Conservation (phyloP, 176 grass and related monocot species). For the Lolium perenne region DNA sequence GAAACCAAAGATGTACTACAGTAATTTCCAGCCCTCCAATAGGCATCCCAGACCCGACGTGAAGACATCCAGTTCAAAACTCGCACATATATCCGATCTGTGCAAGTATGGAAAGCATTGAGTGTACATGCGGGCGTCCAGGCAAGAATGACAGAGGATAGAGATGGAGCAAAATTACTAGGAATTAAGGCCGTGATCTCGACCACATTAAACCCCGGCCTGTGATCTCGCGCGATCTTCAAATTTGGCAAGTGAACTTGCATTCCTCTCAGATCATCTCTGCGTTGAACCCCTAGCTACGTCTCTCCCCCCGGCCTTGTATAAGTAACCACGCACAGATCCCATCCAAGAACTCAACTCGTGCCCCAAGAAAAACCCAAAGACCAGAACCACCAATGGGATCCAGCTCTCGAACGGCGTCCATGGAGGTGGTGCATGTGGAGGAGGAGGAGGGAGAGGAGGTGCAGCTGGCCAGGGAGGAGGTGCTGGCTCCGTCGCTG, state of each 20-base stretch:
- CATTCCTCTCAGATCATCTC: constrained; percentile 26
- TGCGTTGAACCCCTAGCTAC: constrained; percentile 9
- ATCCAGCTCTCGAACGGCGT: constrained; percentile 39
- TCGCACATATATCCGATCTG: neutral
- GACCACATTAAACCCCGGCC: constrained; percentile 37
- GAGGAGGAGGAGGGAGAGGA: constrained; percentile 7
- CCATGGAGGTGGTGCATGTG: constrained; percentile 25
- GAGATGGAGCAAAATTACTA: constrained; percentile 28
- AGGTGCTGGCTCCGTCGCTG: neutral
- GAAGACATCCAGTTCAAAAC: constrained; percentile 42
- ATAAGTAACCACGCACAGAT: constrained; percentile 41
- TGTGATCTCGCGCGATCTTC: constrained; percentile 43
- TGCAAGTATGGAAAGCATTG: constrained; percentile 34
- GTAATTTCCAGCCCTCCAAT: neutral
- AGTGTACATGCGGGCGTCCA: constrained; percentile 15
- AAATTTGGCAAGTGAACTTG: constrained; percentile 44
- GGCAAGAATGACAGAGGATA: constrained; percentile 11
- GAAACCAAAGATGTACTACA: neutral
- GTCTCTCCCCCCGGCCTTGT: neutral
- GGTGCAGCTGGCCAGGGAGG: constrained; percentile 6
- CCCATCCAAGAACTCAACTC: constrained; percentile 24
- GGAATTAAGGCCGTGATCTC: constrained; percentile 41
- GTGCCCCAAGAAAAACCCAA: neutral
- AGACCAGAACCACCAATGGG: constrained; percentile 7
- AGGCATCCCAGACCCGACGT: constrained; percentile 12